Evolutionary conservation across 2,329 filamentous ascomycete species (phyloP).

Genomic region (Ceratocystis lukuohia): DNA sequence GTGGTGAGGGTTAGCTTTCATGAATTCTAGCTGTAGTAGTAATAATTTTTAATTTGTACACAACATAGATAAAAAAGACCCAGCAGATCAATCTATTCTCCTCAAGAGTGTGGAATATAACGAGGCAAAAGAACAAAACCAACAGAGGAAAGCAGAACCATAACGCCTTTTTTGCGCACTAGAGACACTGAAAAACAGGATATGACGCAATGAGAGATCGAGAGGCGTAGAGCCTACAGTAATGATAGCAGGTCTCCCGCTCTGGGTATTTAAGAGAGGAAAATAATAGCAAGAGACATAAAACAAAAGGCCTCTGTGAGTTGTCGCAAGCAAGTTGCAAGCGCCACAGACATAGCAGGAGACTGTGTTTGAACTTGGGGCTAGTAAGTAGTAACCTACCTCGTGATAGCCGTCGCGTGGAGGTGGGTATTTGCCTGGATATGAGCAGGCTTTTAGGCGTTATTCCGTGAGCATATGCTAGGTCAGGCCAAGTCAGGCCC

Average conservation of each 20-base stretch:
- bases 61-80: no score
- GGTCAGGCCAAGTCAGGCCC: background rate
- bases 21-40: background rate
- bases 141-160: background rate
- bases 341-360: background rate
- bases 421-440: background rate
- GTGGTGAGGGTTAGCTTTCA: no score
- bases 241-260: background rate
- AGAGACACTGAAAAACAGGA: constrained; percentile 1
- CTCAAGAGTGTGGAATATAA: background rate
- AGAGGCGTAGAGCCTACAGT: background rate
- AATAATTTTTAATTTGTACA: constrained; percentile 8
- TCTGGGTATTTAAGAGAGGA: background rate
- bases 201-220: background rate
- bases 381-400: background rate
- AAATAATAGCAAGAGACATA: background rate
- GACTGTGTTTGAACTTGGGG: background rate
- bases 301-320: background rate
- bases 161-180: constrained; percentile 15
- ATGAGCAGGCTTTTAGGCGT: background rate
- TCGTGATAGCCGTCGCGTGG: background rate
- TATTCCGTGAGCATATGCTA: background rate
- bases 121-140: background rate
- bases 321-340: no score
- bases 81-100: background rate